Evolutionary conservation across 2,329 filamentous ascomycete genomes (phyloP).

Genomic region (Sordariomycetes sp.): DNA sequence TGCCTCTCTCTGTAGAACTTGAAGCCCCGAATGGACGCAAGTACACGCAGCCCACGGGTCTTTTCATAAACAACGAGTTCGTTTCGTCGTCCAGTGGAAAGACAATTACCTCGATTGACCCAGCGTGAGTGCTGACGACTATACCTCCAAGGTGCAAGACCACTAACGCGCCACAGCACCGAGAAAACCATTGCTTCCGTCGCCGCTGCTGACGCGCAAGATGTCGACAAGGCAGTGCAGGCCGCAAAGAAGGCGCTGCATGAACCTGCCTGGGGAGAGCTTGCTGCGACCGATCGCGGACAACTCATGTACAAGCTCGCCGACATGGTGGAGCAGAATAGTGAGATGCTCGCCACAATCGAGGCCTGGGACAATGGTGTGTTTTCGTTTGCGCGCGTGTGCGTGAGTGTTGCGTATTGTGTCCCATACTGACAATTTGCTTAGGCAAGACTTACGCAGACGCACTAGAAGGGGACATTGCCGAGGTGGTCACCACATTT

Average conservation of each 20-base stretch:
- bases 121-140: conserved; percentile 7
- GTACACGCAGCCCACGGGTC: conserved; percentile 23
- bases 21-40: conserved; percentile 11
- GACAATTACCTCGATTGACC: conserved; percentile 9
- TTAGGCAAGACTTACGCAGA: conserved; percentile 51
- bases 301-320: conserved; percentile 59
- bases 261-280: conserved; percentile 54
- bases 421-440: neutral
- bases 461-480: conserved; percentile 49
- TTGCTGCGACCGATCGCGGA: conserved; percentile 55
- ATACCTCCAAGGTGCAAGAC: neutral
- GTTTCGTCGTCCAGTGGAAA: conserved; percentile 8
- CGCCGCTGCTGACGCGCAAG: conserved; percentile 7
- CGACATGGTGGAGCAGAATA: conserved; percentile 56
- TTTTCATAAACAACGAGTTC: conserved; percentile 14
- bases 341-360: conserved; percentile 28
- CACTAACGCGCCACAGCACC: conserved; percentile 5
- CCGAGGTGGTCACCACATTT: conserved; percentile 23
- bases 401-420: too few relatives aligned
- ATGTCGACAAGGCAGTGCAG: conserved; percentile 12
- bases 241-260: conserved; percentile 55
- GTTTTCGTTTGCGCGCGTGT: neutral
- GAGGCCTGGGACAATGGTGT: conserved; percentile 72
- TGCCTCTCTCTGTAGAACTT: conserved; percentile 6
- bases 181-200: conserved; percentile 9